phyloP scores from a whole-genome alignment of 306 rosid species.

The Cicer arietinum region DNA sequence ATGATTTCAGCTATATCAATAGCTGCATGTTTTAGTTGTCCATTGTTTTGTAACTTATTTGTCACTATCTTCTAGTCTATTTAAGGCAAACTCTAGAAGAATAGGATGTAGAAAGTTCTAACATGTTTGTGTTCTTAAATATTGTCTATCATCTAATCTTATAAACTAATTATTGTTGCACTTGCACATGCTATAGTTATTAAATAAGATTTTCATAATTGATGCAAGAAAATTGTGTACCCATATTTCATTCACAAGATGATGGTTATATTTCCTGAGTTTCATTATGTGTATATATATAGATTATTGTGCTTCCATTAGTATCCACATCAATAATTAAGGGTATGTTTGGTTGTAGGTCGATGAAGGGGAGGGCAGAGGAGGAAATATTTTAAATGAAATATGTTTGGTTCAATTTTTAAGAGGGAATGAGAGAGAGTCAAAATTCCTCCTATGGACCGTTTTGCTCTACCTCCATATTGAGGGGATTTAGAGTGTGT shows the following conservation, averaged over 20 bases:
- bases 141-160: neutral
- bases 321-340: too few species aligned
- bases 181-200: neutral
- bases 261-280: neutral
- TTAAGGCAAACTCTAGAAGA: slow-evolving; percentile 43
- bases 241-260: neutral
- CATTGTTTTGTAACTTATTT: slow-evolving; percentile 27
- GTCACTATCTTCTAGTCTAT: slow-evolving; percentile 32
- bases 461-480: too few species aligned
- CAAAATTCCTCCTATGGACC: too few species aligned
- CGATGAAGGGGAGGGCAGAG: too few species aligned
- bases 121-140: slow-evolving; percentile 33
- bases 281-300: neutral
- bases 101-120: slow-evolving; percentile 26
- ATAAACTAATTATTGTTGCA: neutral
- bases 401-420: too few species aligned
- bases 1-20: too few species aligned
- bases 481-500: too few species aligned
- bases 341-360: too few species aligned
- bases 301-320: neutral
- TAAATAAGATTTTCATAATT: neutral
- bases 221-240: neutral
- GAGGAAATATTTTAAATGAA: too few species aligned
- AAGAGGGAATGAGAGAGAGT: too few species aligned
- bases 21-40: too few species aligned